Evolutionary conservation across 2,329 filamentous ascomycete genomes (phyloP).

Genomic region (Scortechinia acanthostroma): DNA sequence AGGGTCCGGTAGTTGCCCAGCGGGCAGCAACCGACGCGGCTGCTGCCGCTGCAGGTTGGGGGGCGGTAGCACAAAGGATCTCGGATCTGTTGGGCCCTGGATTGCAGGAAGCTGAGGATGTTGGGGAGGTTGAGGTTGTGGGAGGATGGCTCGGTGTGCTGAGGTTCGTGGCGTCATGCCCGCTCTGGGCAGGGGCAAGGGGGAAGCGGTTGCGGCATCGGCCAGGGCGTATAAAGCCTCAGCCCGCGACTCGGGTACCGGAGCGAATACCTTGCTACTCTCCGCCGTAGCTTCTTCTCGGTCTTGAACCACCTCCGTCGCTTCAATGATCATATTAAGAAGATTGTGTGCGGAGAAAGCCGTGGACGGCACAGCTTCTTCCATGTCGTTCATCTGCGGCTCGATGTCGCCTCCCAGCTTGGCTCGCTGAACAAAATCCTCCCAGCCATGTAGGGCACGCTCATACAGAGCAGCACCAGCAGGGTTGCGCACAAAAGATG

Average conservation of each 20-base stretch:
- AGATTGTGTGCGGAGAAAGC: too few species aligned
- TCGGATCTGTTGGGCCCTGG: not conserved
- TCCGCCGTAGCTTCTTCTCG: too few species aligned
- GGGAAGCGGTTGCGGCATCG: not conserved
- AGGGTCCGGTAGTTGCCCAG: not conserved
- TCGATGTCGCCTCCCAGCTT: conserved; percentile 24
- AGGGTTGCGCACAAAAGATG: not conserved
- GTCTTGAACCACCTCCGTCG: too few species aligned
- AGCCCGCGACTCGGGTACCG: not conserved
- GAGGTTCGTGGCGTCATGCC: not conserved
- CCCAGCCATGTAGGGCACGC: conserved; percentile 23
- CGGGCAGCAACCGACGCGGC: not conserved
- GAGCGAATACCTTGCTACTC: too few species aligned
- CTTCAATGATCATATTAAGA: too few species aligned
- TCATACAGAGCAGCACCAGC: conserved; percentile 14
- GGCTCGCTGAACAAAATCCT: conserved; percentile 26
- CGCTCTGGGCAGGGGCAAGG: not conserved
- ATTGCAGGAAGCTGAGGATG: not conserved
- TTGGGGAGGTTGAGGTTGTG: not conserved
- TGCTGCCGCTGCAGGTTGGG: not conserved
- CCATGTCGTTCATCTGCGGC: conserved; percentile 25
- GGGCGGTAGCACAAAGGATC: not conserved
- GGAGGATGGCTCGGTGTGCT: not conserved
- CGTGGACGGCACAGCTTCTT: too few species aligned
- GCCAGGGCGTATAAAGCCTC: not conserved